These are phyloP conservation scores for Akanthomyces lecanii DNA, from an alignment of 2,329 filamentous ascomycete species.

Conservation along the genomic window DNA sequence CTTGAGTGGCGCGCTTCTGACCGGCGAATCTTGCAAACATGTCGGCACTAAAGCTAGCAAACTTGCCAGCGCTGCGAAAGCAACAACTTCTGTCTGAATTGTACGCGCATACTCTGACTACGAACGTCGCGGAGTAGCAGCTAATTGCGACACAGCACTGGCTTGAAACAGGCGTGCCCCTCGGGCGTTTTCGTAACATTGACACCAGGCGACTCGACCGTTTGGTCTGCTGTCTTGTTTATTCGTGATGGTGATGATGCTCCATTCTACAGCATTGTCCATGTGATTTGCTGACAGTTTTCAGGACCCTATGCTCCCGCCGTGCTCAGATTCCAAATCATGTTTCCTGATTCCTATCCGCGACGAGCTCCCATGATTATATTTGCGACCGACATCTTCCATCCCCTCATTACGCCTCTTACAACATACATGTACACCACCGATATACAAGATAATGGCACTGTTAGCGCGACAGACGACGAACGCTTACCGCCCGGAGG, in stretches of 20 bases:
- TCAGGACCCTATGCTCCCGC: conserved; percentile 84
- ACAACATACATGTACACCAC: conserved; percentile 94
- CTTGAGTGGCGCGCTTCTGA: not conserved
- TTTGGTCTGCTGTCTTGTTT: conserved; percentile 92
- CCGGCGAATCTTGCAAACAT: conserved; percentile 30
- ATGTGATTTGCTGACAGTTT: not conserved
- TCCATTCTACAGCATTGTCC: conserved; percentile 9
- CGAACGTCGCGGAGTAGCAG: not conserved
- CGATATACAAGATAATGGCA: conserved; percentile 67
- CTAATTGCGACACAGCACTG: conserved; percentile 53
- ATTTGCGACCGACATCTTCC: conserved; percentile 90
- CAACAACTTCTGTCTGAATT: conserved; percentile 80
- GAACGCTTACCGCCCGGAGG: conserved; percentile 82
- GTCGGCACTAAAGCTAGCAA: conserved; percentile 41
- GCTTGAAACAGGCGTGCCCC: conserved; percentile 76
- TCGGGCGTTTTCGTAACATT: conserved; percentile 84
- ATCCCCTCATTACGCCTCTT: conserved; percentile 84
- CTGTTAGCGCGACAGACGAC: conserved; percentile 77
- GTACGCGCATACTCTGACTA: conserved; percentile 45
- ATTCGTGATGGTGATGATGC: conserved; percentile 68
- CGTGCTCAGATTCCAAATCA: conserved; percentile 84
- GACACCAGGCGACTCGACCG: conserved; percentile 71
- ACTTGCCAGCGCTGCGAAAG: conserved; percentile 57
- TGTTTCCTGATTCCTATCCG: conserved; percentile 79
- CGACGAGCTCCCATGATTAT: conserved; percentile 75